Percentiles rank a stretch among this genome's conserved stretches.
phyloP scores from a whole-genome alignment of 2,329 filamentous ascomycete species.

The Colletotrichum lupini region DNA sequence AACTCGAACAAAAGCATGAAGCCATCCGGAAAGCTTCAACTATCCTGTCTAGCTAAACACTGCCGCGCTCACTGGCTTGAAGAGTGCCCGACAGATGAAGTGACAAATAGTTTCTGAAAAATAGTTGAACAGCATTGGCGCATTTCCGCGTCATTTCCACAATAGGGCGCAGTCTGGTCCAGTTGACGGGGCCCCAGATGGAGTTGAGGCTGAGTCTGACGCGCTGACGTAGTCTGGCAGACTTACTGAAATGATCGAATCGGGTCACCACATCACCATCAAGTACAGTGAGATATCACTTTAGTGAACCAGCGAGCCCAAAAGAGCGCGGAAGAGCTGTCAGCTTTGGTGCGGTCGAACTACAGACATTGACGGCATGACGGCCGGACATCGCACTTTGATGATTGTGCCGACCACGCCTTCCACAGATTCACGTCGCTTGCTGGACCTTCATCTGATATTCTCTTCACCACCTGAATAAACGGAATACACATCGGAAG shows the following conservation, averaged over 20 bases:
- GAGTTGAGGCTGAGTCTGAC: neutral
- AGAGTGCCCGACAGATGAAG: neutral
- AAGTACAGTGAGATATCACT: neutral
- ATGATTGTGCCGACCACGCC: too few species aligned
- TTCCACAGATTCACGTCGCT: too few species aligned
- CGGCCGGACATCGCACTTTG: neutral
- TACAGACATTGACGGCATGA: neutral
- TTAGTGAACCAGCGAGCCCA: neutral
- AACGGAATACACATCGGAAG: too few species aligned
- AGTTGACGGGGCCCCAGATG: neutral
- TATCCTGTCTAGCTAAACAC: neutral
- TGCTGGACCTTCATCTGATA: too few species aligned
- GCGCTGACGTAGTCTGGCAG: neutral
- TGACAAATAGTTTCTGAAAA: neutral
- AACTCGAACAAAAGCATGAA: neutral
- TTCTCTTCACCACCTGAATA: too few species aligned
- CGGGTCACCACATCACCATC: neutral
- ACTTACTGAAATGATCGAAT: neutral
- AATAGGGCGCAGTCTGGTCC: neutral
- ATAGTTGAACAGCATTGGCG: neutral
- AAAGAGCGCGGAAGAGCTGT: neutral
- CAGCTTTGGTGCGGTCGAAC: neutral
- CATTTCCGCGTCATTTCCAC: neutral
- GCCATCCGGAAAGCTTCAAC: neutral
- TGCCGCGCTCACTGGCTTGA: neutral